Evolutionary conservation across 306 rosid genomes (phyloP).

Genomic region (Castanea sativa): DNA sequence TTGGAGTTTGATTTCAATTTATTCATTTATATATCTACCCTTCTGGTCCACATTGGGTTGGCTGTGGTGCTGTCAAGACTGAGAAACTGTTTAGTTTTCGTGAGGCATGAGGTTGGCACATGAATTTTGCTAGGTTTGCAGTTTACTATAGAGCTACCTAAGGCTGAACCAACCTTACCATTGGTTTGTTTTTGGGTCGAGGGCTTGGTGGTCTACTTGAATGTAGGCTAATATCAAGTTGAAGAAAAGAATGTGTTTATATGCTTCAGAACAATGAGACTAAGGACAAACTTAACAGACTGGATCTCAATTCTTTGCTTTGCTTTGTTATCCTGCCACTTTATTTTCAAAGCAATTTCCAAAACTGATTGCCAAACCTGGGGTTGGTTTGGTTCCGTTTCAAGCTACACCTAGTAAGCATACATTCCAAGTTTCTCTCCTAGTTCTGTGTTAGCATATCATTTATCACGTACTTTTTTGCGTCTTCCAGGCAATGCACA

Average conservation of each 20-base stretch:
- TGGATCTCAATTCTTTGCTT: neutral
- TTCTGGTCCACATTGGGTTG: neutral
- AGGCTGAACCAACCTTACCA: neutral
- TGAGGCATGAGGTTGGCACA: no score
- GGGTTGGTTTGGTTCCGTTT: conserved; percentile 1
- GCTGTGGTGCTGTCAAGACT: no score
- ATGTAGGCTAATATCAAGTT: neutral
- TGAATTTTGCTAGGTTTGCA: no score
- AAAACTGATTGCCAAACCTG: conserved; percentile 1
- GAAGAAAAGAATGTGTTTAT: neutral
- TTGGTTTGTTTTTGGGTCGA: neutral
- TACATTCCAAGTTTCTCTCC: neutral
- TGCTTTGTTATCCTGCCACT: neutral
- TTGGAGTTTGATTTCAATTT: conserved; percentile 1
- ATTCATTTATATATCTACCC: neutral
- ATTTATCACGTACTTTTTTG: conserved; percentile 16
- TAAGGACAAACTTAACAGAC: neutral
- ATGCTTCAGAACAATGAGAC: conserved; percentile 6
- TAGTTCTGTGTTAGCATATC: neutral
- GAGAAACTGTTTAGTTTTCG: no score
- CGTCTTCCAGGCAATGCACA: conserved; percentile 71
- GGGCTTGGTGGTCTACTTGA: conserved; percentile 3
- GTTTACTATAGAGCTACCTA: no score
- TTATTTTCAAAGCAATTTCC: neutral
- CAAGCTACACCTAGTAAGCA: conserved; percentile 3